Evolutionary conservation across 2,329 filamentous ascomycete genomes (phyloP), one percentile per base, ranked within the genome.

Genomic region (Elsinoe perseae): DNA sequence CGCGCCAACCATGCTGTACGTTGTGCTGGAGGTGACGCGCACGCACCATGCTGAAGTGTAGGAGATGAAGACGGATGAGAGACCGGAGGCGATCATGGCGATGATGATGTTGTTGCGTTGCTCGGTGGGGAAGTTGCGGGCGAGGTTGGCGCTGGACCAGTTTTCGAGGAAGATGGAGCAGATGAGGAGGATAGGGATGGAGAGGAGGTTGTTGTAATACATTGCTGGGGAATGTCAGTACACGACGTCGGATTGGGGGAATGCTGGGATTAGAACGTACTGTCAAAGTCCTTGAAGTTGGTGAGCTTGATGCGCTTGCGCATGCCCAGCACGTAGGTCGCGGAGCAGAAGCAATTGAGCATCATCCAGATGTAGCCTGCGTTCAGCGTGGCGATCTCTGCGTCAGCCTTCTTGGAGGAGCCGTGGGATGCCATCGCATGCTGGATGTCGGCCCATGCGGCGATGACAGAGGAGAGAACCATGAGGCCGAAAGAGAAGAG

Each of bases 31-130:
- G 6, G 93, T 97, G 62, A 95, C 88, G 63, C 93, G 91, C 61
- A 98, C 95, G 70, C 93, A 97, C 93, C 93, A 98, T 34, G 93
- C 93, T 14, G 92, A 96, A 68, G 90, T 95, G 80, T 98, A 98
- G n/a, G 92, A 97, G 72, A 98, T 98, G 75, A 96, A 95, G 67
- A 97, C 91, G 52, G 91, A 88, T 32, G 85, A 91, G 55, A 96
- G 79, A 59, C 93, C 93, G 4, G 93, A 96, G 73, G 97, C 87
- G 66, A 97, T 76, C 88, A 97, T 96, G 67, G 91, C 88, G 59
- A 87, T 75, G 63, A 95, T 80, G 64, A 96, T 83, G 64, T 78
- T 81, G 72, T 89, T 93, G 65, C 91, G 87, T 30, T 83, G 77
- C 62, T 86, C 86, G n/a, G 76, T 64, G 2, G 93, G 93, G 77